These are phyloP conservation scores for Panaeolus papilionaceus DNA, from an alignment of 768 basidiomycete genomes.

Conservation along the genomic window DNA sequence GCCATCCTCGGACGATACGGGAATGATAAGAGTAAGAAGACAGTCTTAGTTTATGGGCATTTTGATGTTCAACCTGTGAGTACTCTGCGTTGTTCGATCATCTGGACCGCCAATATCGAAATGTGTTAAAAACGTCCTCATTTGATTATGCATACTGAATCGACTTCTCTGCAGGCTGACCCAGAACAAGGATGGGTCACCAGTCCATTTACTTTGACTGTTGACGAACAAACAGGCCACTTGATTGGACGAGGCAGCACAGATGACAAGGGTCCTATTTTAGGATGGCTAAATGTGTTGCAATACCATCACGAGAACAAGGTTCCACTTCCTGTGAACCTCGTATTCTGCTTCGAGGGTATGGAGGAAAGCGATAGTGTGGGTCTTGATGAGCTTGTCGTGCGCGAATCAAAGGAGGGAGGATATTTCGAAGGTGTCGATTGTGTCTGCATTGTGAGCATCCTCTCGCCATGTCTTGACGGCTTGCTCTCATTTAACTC, in stretches of 20 bases:
- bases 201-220: slow-evolving; percentile 7
- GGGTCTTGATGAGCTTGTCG: slow-evolving; percentile 8
- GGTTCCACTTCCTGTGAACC: slow-evolving; percentile 11
- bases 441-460: slow-evolving; percentile 18
- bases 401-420: slow-evolving; percentile 7
- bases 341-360: slow-evolving; percentile 17
- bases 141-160: too few species aligned
- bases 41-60: slow-evolving; percentile 18
- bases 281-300: slow-evolving; percentile 16
- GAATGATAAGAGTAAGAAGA: slow-evolving; percentile 3
- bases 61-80: slow-evolving; percentile 17
- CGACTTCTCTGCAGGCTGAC: neutral
- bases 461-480: neutral
- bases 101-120: too few species aligned
- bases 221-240: slow-evolving; percentile 4
- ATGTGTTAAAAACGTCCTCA: too few species aligned
- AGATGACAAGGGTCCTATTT: slow-evolving; percentile 19
- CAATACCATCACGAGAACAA: neutral
- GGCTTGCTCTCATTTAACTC: neutral
- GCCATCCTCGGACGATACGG: slow-evolving; percentile 4
- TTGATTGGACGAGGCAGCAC: slow-evolving; percentile 16
- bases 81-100: neutral
- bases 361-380: slow-evolving; percentile 18
- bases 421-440: slow-evolving; percentile 15
- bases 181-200: neutral